Evolutionary conservation across 257 asterid genomes (phyloP).

Genomic region (Solanum habrochaites): DNA sequence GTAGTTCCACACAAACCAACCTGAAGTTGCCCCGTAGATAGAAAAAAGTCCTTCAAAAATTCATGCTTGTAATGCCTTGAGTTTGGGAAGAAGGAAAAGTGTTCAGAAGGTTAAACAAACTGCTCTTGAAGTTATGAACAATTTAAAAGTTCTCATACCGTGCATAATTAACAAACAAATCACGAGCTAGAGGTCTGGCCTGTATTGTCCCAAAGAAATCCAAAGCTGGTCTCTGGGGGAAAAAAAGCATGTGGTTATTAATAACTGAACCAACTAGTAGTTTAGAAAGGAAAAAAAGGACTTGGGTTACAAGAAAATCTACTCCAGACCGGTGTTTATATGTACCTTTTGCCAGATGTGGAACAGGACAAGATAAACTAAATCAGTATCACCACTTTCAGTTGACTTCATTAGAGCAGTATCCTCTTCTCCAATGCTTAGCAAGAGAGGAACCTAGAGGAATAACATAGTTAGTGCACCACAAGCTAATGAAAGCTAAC

Average conservation of each 20-base stretch:
- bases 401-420: conserved; percentile 79
- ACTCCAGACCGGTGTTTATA: conserved; percentile 1
- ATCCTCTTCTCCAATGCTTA: conserved; percentile 96
- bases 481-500: background rate
- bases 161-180: conserved; percentile 77
- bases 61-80: conserved; percentile 77
- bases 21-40: conserved; percentile 87
- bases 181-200: conserved; percentile 84
- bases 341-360: conserved; percentile 89
- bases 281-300: background rate
- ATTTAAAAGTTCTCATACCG: conserved; percentile 32
- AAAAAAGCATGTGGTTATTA: conserved; percentile 3
- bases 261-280: background rate
- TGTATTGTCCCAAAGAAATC: conserved; percentile 79
- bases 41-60: conserved; percentile 76
- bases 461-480: background rate
- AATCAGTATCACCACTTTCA: conserved; percentile 97
- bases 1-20: conserved; percentile 26
- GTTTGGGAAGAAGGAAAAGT: background rate
- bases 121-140: background rate
- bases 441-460: conserved; percentile 78
- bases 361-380: conserved; percentile 86
- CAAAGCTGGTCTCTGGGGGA: conserved; percentile 61
- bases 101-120: background rate
- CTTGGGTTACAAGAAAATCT: background rate